A percentile compares a stretch with the other conserved stretches of the same genome.
Conservation (phyloP, 495 filamentous ascomycete genomes). For the Penicillium egyptiacum region DNA sequence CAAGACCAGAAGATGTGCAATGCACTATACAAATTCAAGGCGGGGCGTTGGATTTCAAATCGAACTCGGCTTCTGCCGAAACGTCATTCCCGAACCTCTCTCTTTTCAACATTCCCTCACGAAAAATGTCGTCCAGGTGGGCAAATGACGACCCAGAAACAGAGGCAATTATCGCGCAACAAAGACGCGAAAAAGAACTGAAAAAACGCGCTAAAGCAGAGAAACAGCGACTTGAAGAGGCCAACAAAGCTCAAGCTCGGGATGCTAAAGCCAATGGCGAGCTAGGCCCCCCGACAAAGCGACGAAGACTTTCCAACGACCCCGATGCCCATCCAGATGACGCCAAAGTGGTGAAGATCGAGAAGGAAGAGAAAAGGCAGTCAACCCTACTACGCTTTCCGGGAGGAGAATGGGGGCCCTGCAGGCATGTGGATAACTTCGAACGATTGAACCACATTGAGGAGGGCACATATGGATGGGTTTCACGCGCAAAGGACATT, state of each 20-base stretch:
- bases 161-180: conserved; percentile 65
- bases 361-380: conserved; percentile 25
- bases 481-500: conserved; percentile 79
- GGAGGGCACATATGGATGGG: conserved; percentile 94
- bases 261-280: conserved; percentile 27
- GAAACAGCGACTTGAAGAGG: conserved; percentile 71
- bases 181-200: conserved; percentile 84
- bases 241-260: conserved; percentile 35
- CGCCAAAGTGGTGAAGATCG: conserved; percentile 29
- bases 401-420: conserved; percentile 65
- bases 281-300: conserved; percentile 40
- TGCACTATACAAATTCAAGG: conserved; percentile 8
- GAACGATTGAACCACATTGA: conserved; percentile 95
- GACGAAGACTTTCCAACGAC: conserved; percentile 50
- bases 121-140: conserved; percentile 83
- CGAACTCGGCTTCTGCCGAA: conserved; percentile 28
- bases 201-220: conserved; percentile 85
- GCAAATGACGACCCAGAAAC: conserved; percentile 72
- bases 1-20: background rate
- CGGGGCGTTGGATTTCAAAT: conserved; percentile 44
- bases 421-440: conserved; percentile 83
- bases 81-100: conserved; percentile 34
- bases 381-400: conserved; percentile 68
- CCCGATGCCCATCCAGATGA: conserved; percentile 29
- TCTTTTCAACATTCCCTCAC: background rate